These are phyloP conservation scores for Yamadazyma friedrichii DNA, from an alignment of 1,139 yeast genomes.

Conservation along the genomic window DNA sequence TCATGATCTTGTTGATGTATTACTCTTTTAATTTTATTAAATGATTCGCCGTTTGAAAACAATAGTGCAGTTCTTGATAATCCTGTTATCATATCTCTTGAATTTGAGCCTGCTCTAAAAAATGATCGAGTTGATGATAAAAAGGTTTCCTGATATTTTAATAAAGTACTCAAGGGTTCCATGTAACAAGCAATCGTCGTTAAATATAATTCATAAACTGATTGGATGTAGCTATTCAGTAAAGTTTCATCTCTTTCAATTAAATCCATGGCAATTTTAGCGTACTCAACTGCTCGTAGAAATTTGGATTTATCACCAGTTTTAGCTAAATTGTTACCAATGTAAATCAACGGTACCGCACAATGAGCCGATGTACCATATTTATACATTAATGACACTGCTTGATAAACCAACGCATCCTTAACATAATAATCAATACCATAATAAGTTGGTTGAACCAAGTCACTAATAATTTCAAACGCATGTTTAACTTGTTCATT, in stretches of 20 bases:
- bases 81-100: slow-evolving; percentile 16
- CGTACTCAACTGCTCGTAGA: slow-evolving; percentile 27
- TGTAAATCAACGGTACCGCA: slow-evolving; percentile 28
- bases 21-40: slow-evolving; percentile 6
- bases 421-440: slow-evolving; percentile 24
- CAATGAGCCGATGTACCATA: slow-evolving; percentile 28
- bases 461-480: slow-evolving; percentile 44
- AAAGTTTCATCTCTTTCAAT: slow-evolving; percentile 35
- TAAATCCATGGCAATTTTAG: slow-evolving; percentile 37
- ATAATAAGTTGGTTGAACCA: slow-evolving; percentile 35
- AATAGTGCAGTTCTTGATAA: slow-evolving; percentile 18
- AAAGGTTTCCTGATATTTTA: slow-evolving; percentile 30
- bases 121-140: slow-evolving; percentile 19
- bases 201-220: slow-evolving; percentile 45
- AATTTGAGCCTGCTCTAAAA: slow-evolving; percentile 11
- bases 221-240: slow-evolving; percentile 36
- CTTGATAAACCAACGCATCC: slow-evolving; percentile 23
- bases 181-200: slow-evolving; percentile 42
- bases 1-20: slow-evolving; percentile 10
- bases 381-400: slow-evolving; percentile 22
- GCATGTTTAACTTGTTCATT: slow-evolving; percentile 31
- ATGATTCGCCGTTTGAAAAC: slow-evolving; percentile 19
- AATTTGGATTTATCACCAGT: slow-evolving; percentile 30
- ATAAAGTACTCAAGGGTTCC: slow-evolving; percentile 41
- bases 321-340: slow-evolving; percentile 37